phyloP scores from a whole-genome alignment of 1,284 basidiomycete genomes.

The Golubevia sp. region DNA sequence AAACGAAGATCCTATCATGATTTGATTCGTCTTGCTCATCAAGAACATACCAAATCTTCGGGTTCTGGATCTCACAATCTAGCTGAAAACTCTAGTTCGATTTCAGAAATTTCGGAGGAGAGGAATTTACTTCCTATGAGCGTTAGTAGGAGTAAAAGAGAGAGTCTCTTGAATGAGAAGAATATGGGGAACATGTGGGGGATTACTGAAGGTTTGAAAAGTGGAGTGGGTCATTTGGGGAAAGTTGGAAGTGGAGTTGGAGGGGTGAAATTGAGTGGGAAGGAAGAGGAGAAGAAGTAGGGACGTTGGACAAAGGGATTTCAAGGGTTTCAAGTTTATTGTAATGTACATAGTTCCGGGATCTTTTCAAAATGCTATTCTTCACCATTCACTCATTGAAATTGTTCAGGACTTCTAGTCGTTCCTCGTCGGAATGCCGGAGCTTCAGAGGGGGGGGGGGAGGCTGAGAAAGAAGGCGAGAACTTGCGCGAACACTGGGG shows the following conservation, averaged over 20 bases:
- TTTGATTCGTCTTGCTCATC: constrained; percentile 16
- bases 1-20: constrained; percentile 53
- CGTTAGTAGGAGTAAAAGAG: constrained; percentile 30
- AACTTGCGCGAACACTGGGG: too few species aligned
- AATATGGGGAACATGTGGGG: not conserved
- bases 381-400: too few species aligned
- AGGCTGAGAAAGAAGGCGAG: too few species aligned
- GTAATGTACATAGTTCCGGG: too few species aligned
- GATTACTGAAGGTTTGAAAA: not conserved
- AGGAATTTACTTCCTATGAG: constrained; percentile 28
- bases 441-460: too few species aligned
- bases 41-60: not conserved
- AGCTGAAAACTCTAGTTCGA: not conserved
- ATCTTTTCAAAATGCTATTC: too few species aligned
- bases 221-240: not conserved
- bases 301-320: not conserved
- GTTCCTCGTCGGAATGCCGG: too few species aligned
- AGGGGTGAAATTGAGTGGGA: not conserved
- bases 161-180: constrained; percentile 12
- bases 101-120: not conserved
- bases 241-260: not conserved
- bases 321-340: not conserved
- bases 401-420: too few species aligned
- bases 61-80: not conserved
- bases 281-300: not conserved